These are phyloP conservation scores for Aspergillus sp. DNA, from an alignment of 2,329 filamentous ascomycete species.

Conservation along the genomic window DNA sequence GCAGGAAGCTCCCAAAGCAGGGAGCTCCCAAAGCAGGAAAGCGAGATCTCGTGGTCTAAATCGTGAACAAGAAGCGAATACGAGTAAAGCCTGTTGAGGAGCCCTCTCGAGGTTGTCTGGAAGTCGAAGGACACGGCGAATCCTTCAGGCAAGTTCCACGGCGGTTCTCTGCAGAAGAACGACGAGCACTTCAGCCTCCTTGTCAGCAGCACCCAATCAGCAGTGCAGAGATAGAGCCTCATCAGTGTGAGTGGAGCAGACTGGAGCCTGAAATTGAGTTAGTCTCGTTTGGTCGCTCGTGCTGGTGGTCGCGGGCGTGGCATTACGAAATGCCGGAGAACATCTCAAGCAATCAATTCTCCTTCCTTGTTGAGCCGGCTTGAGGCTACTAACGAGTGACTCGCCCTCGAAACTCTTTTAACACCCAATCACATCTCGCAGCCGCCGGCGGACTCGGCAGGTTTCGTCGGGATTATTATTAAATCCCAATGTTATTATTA, in stretches of 20 bases:
- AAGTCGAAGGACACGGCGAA: neutral
- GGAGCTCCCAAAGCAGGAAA: neutral
- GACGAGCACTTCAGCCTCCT: constrained; percentile 23
- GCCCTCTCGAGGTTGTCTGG: neutral
- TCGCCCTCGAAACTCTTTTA: neutral
- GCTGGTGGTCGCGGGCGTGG: constrained; percentile 18
- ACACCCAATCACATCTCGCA: neutral
- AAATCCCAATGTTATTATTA: neutral
- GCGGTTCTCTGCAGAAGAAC: constrained; percentile 21
- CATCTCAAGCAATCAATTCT: neutral
- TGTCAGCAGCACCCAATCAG: constrained; percentile 18
- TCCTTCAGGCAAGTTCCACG: constrained; percentile 18
- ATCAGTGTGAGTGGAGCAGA: constrained; percentile 11
- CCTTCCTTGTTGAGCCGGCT: constrained; percentile 5
- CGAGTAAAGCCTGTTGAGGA: neutral
- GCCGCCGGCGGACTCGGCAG: too few relatives aligned
- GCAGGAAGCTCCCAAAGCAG: neutral
- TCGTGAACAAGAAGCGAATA: neutral
- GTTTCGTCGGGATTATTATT: neutral
- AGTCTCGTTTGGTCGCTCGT: constrained; percentile 1
- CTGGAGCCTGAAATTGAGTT: neutral
- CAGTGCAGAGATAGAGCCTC: constrained; percentile 18
- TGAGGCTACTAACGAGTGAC: neutral
- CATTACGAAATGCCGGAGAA: constrained; percentile 6
- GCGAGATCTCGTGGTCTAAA: neutral